These are phyloP conservation scores for Penicillium herquei DNA, from an alignment of 495 filamentous ascomycete genomes.

Conservation along the genomic window DNA sequence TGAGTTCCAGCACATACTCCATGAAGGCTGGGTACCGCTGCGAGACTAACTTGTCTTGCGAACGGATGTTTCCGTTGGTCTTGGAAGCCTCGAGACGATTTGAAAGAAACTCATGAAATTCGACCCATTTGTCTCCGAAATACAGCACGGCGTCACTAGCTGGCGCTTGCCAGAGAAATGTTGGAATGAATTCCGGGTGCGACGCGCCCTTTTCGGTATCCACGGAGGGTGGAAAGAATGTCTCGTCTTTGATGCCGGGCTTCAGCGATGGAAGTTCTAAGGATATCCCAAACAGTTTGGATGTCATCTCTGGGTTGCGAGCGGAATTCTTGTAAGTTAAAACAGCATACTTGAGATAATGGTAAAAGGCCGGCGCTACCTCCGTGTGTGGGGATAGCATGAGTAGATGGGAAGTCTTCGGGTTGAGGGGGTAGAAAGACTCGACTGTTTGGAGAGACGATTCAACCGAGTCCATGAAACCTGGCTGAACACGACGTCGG, in stretches of 20 bases:
- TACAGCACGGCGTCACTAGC: constrained; percentile 76
- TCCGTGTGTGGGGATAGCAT: constrained; percentile 75
- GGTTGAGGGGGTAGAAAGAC: constrained; percentile 72
- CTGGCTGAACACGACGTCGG: constrained; percentile 64
- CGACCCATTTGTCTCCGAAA: constrained; percentile 79
- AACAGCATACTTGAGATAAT: constrained; percentile 74
- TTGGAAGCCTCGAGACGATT: constrained; percentile 52
- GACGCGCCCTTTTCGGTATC: not conserved
- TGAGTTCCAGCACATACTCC: constrained; percentile 72
- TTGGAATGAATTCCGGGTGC: constrained; percentile 33
- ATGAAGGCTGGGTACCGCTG: constrained; percentile 71
- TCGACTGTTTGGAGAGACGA: constrained; percentile 70
- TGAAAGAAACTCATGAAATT: constrained; percentile 73
- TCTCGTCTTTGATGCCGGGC: constrained; percentile 52
- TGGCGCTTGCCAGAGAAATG: constrained; percentile 81
- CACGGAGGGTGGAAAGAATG: constrained; percentile 50
- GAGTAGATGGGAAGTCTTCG: constrained; percentile 65
- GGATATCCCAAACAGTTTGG: constrained; percentile 67
- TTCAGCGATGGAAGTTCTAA: constrained; percentile 65
- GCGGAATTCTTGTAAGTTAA: constrained; percentile 73
- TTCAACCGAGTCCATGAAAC: constrained; percentile 56
- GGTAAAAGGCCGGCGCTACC: constrained; percentile 70
- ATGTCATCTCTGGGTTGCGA: constrained; percentile 29
- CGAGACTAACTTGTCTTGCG: constrained; percentile 43
- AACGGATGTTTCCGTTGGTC: constrained; percentile 22